Evolutionary conservation across 257 asterid genomes (phyloP), one percentile per base, ranked within the genome.

Genomic region (Datura wrightii): DNA sequence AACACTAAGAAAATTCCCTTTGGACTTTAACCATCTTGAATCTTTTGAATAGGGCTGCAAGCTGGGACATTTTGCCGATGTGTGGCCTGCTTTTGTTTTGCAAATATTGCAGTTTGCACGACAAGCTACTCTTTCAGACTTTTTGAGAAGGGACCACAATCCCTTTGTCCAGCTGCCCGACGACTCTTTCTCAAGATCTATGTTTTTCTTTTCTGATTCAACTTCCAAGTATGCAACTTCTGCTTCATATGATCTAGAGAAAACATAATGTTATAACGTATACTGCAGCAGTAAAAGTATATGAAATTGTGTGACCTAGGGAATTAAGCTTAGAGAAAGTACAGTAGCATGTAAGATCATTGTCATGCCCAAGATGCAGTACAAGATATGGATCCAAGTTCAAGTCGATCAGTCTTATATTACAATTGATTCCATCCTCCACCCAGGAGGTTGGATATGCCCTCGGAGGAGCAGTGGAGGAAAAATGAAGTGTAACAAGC

Each of bases 181-280:
- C 79, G 91, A 78, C 84, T 87, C 93, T 82, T 83, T 85, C 80
- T 87, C 90, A 48, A 90, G 86, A 62, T 81, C 85, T 16, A 54
- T 48, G 85, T 84, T 85, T 66, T 84, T 82, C 36, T 89, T 89
- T 81, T 90, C 93, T 6, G 93, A 78, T 85, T 93, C 97, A 60
- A 89, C 91, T 87, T 93, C 97, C 80, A 97, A 85, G 88, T 95
- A 97, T 69, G 89, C 92, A 86, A 97, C 93, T 88, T 97, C 99
- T 67, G 98, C 99, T 87, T 92, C 99, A 65, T 95, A 97, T 6
- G 97, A 93, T 92, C 99, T 96, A 85, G 46, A 65, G 60, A 71
- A 80, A 82, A 59, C 1, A 42, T 59, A 24, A 78, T 14, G 37
- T 42, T 15, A 79, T 56, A 53, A 52, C 15, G 36, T 9, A 14